Percentiles rank a stretch among this genome's conserved stretches.
These are phyloP conservation scores for Cyclotella atomus DNA, from an alignment of 108 stramenopile species.

Conservation along the genomic window DNA sequence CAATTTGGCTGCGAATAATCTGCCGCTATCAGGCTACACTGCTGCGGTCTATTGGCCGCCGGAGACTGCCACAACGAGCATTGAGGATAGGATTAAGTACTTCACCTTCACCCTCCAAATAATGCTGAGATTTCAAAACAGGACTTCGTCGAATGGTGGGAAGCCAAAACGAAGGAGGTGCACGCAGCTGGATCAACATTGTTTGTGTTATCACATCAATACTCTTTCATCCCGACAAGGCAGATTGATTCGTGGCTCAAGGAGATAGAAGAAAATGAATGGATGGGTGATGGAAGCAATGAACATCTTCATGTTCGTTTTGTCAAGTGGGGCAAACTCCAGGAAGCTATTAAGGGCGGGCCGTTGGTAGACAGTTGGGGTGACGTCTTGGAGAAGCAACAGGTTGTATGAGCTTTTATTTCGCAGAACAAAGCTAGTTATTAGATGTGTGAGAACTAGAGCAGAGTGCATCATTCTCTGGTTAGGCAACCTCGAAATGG, in stretches of 20 bases:
- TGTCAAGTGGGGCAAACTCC: neutral
- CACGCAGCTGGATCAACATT: neutral
- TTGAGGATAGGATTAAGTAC: neutral
- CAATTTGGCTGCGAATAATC: neutral
- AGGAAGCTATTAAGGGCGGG: neutral
- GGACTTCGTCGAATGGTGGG: neutral
- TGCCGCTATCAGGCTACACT: neutral
- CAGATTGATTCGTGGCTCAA: neutral
- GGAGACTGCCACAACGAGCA: neutral
- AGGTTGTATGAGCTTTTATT: too few relatives aligned
- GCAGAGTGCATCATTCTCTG: too few relatives aligned
- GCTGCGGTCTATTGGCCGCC: neutral
- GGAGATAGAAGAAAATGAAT: neutral
- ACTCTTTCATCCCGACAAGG: neutral
- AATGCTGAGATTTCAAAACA: neutral
- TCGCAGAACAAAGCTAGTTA: too few relatives aligned
- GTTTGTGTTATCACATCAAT: neutral
- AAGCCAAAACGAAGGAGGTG: neutral
- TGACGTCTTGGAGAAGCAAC: neutral
- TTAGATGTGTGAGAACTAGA: too few relatives aligned
- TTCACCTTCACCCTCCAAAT: neutral
- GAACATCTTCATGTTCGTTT: conserved; percentile 4
- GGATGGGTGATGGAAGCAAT: neutral
- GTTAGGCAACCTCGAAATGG: too few relatives aligned
- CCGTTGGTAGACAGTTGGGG: neutral